phyloP scores from a whole-genome alignment of 169 alveolate species.

The Eimeria sp. region DNA sequence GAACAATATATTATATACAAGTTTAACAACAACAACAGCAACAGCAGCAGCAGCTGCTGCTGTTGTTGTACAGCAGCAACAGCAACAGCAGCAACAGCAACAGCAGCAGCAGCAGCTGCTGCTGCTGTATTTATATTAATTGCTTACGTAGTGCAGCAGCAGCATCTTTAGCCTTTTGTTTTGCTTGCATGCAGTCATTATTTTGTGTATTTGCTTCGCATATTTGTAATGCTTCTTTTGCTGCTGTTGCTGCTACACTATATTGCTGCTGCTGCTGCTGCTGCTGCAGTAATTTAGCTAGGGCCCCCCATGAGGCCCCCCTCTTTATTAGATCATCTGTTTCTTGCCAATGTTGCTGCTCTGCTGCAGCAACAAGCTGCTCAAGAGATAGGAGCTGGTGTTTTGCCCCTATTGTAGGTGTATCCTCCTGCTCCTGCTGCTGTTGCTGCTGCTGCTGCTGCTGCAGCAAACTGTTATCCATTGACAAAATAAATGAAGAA shows the following conservation, averaged over 20 bases:
- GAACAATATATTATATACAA: not conserved
- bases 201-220: not conserved
- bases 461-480: too few relatives aligned
- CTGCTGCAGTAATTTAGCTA: not conserved
- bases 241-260: not conserved
- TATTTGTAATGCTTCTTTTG: not conserved
- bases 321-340: not conserved
- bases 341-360: not conserved
- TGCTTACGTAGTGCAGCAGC: not conserved
- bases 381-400: not conserved
- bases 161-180: not conserved
- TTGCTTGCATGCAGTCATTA: not conserved
- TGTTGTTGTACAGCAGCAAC: not conserved
- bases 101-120: not conserved
- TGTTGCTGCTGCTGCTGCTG: too few relatives aligned
- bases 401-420: not conserved
- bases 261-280: constrained; percentile 17
- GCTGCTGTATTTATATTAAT: not conserved
- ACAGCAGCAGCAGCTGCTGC: not conserved
- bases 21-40: not conserved
- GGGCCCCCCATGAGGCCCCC: constrained; percentile 36
- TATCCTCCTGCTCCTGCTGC: not conserved
- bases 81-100: not conserved
- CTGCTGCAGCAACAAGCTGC: not conserved
- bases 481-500: too few relatives aligned